Percentiles rank a stretch among this genome's conserved stretches.
phyloP scores from a whole-genome alignment of 768 basidiomycete species.

The Auriculariales sp. region DNA sequence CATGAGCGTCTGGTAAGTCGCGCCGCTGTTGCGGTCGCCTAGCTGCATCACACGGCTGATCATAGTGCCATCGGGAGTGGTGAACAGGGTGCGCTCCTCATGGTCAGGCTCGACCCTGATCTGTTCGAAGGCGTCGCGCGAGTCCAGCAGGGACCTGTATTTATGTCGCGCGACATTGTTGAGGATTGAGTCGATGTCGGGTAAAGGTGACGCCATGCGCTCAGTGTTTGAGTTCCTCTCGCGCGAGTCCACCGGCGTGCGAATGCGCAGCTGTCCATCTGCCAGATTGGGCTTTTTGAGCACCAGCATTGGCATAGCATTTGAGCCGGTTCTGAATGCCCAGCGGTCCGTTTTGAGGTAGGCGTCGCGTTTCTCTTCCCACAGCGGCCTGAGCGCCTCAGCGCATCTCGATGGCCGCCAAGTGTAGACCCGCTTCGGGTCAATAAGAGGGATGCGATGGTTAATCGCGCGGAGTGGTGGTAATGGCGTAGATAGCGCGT shows the following conservation, averaged over 20 bases:
- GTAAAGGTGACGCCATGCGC: constrained; percentile 15
- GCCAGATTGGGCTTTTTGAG: constrained; percentile 13
- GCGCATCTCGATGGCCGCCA: constrained; percentile 25
- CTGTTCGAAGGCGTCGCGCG: constrained; percentile 19
- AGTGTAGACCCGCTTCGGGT: constrained; percentile 16
- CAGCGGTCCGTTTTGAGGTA: constrained; percentile 19
- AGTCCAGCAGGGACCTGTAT: constrained; percentile 15
- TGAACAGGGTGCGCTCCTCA: constrained; percentile 12
- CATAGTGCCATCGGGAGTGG: constrained; percentile 30
- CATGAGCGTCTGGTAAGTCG: constrained; percentile 30
- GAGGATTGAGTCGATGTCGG: constrained; percentile 15
- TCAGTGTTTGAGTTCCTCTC: constrained; percentile 19
- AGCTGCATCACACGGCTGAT: constrained; percentile 24
- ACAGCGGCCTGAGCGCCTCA: constrained; percentile 14
- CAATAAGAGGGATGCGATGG: constrained; percentile 21
- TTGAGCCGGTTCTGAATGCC: constrained; percentile 13
- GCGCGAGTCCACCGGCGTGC: constrained; percentile 14
- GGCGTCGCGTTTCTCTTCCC: constrained; percentile 17
- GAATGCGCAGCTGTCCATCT: constrained; percentile 9
- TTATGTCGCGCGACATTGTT: constrained; percentile 9
- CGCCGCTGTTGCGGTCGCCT: constrained; percentile 18
- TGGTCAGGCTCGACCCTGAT: constrained; percentile 13
- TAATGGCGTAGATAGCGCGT: constrained; percentile 15
- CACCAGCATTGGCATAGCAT: constrained; percentile 20
- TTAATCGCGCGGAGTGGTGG: constrained; percentile 20